Conservation (phyloP, 495 filamentous ascomycete species). For the Cenococcum geophilum region DNA sequence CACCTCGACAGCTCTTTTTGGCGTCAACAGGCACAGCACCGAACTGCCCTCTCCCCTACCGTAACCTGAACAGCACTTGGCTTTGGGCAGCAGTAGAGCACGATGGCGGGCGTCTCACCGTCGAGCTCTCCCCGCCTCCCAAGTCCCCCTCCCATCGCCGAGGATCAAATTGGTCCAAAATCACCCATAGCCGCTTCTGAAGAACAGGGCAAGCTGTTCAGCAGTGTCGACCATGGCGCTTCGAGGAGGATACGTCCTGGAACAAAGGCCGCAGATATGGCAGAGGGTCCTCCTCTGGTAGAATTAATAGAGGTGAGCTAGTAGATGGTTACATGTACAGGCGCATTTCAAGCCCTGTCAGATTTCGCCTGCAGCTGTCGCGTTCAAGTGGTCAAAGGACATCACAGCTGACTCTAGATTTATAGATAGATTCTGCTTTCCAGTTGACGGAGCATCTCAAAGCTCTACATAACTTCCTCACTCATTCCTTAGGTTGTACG, state of each 20-base stretch:
- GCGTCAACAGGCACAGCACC: constrained; percentile 2
- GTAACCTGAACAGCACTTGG: background rate
- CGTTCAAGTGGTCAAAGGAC: background rate
- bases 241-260: constrained; percentile 85
- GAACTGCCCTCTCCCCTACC: background rate
- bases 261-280: constrained; percentile 84
- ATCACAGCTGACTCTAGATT: background rate
- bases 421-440: constrained; percentile 78
- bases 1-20: background rate
- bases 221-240: constrained; percentile 54
- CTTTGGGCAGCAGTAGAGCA: constrained; percentile 26
- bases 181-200: constrained; percentile 62
- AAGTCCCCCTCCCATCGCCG: constrained; percentile 80
- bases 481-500: constrained; percentile 51
- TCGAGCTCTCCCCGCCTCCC: constrained; percentile 81
- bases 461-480: constrained; percentile 77
- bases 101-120: constrained; percentile 55
- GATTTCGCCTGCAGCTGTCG: background rate
- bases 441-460: constrained; percentile 98
- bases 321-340: background rate
- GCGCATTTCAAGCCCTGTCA: background rate
- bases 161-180: constrained; percentile 81
- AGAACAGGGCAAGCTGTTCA: constrained; percentile 40
- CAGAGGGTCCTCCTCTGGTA: constrained; percentile 79
- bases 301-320: constrained; percentile 68